A percentile compares a stretch with the other conserved stretches of the same genome.
These are phyloP conservation scores for Taphrina confusa DNA, from an alignment of 1,139 yeast species.

Conservation along the genomic window DNA sequence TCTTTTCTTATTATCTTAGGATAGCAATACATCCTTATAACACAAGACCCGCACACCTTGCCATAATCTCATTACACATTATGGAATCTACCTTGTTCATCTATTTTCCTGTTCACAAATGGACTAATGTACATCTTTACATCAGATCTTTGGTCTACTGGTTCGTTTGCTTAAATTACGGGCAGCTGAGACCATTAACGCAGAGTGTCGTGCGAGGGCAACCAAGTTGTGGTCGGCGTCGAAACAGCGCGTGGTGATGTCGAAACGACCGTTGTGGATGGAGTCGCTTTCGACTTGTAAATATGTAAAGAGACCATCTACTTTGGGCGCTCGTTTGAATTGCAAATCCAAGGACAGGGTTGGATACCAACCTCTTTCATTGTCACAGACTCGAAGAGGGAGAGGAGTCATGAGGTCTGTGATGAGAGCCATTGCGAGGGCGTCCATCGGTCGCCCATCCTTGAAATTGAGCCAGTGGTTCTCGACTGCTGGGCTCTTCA, in stretches of 20 bases:
- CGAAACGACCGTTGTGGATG: slow-evolving; percentile 23
- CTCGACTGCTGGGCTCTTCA: slow-evolving; percentile 11
- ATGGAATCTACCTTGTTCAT: no score
- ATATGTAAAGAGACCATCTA: slow-evolving; percentile 10
- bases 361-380: slow-evolving; percentile 28
- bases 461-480: slow-evolving; percentile 27
- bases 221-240: slow-evolving; percentile 19
- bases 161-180: slow-evolving; percentile 21
- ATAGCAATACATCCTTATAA: slow-evolving; percentile 1
- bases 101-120: no score
- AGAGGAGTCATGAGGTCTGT: slow-evolving; percentile 32
- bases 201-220: slow-evolving; percentile 23
- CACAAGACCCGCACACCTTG: not conserved
- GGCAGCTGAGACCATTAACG: slow-evolving; percentile 21
- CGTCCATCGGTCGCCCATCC: slow-evolving; percentile 25
- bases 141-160: slow-evolving; percentile 5
- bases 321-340: slow-evolving; percentile 19
- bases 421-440: slow-evolving; percentile 25
- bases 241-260: slow-evolving; percentile 28
- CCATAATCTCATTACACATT: no score
- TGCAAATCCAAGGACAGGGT: slow-evolving; percentile 29
- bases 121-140: no score
- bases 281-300: slow-evolving; percentile 26
- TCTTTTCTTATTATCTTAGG: slow-evolving; percentile 17
- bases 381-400: slow-evolving; percentile 22